A percentile compares a stretch with the other conserved stretches of the same genome.
These are phyloP conservation scores for Lepidium didymum DNA, from an alignment of 345 rosid genomes.

Conservation along the genomic window DNA sequence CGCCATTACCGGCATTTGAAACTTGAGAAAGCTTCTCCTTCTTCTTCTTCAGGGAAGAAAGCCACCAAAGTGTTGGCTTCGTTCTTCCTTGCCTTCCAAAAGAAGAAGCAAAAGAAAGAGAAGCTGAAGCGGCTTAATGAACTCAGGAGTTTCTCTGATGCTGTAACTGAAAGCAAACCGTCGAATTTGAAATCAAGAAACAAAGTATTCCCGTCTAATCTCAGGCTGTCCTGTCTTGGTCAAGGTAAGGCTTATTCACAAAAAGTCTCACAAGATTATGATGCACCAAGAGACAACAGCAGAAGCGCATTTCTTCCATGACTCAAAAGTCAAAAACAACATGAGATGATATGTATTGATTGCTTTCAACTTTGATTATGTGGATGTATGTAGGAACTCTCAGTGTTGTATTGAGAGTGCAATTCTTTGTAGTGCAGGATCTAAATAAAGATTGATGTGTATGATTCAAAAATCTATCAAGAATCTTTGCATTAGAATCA, in stretches of 20 bases:
- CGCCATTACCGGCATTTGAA: slow-evolving; percentile 19
- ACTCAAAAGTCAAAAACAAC: not conserved
- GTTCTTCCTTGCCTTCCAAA: slow-evolving; percentile 24
- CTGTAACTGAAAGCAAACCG: not conserved
- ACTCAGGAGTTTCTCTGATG: slow-evolving; percentile 21
- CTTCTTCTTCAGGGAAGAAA: not conserved
- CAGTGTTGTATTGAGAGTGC: not conserved
- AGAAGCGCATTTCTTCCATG: slow-evolving; percentile 20
- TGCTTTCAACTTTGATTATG: not conserved
- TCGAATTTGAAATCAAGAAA: slow-evolving; percentile 11
- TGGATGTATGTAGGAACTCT: not conserved
- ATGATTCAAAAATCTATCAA: not conserved
- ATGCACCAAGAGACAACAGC: slow-evolving; percentile 25
- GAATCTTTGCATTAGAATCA: not conserved
- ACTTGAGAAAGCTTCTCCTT: not conserved
- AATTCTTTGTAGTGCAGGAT: not conserved
- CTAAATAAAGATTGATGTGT: slow-evolving; percentile 3
- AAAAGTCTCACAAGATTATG: slow-evolving; percentile 17
- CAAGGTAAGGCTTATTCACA: slow-evolving; percentile 18
- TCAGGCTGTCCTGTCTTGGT: slow-evolving; percentile 7
- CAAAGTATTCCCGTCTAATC: slow-evolving; percentile 8
- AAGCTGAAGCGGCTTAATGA: slow-evolving; percentile 29
- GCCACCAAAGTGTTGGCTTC: slow-evolving; percentile 6
- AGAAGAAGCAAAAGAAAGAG: slow-evolving; percentile 24
- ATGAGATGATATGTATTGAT: not conserved